A percentile compares a stretch with the other conserved stretches of the same genome.
These are phyloP conservation scores for Colletotrichum neosansevieriae DNA, from an alignment of 2,329 filamentous ascomycete species.

Conservation along the genomic window DNA sequence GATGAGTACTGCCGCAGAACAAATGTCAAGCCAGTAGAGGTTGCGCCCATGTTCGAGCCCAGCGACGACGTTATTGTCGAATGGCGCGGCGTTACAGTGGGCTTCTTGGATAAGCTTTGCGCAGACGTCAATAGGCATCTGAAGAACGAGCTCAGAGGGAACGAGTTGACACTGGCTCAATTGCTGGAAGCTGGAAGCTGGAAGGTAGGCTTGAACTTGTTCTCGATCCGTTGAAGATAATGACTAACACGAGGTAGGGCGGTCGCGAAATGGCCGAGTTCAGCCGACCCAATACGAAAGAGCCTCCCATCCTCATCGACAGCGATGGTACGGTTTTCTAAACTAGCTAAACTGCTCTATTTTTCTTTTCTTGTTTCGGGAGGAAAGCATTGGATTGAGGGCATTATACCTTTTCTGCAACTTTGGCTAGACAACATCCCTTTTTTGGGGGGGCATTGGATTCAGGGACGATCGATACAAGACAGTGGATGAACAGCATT, in stretches of 20 bases:
- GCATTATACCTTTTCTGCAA: slow-evolving; percentile 35
- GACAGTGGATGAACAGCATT: slow-evolving; percentile 23
- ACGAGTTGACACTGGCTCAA: slow-evolving; percentile 84
- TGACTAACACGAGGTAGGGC: slow-evolving; percentile 64
- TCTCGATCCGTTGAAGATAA: background rate
- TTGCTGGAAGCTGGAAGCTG: slow-evolving; percentile 96
- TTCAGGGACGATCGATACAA: background rate
- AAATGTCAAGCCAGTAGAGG: slow-evolving; percentile 68
- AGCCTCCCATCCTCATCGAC: slow-evolving; percentile 94
- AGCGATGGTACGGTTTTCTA: slow-evolving; percentile 98
- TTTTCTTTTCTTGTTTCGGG: slow-evolving; percentile 1
- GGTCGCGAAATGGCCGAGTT: slow-evolving; percentile 97
- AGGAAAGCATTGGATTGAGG: slow-evolving; percentile 34
- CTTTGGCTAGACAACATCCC: slow-evolving; percentile 23
- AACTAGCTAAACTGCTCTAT: slow-evolving; percentile 21
- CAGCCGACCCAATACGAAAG: slow-evolving; percentile 93
- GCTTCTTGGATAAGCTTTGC: slow-evolving; percentile 65
- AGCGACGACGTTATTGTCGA: slow-evolving; percentile 70
- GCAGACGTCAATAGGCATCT: slow-evolving; percentile 67
- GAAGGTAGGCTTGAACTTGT: slow-evolving; percentile 75
- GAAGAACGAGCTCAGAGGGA: slow-evolving; percentile 72
- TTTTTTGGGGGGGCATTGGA: slow-evolving; percentile 11
- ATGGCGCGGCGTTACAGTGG: slow-evolving; percentile 70
- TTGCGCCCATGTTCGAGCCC: slow-evolving; percentile 64
- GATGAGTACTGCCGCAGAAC: slow-evolving; percentile 77